Percentiles rank a stretch among this genome's conserved stretches.
Conservation (phyloP, 305 asterid genomes). For the Solanum hybrid region DNA sequence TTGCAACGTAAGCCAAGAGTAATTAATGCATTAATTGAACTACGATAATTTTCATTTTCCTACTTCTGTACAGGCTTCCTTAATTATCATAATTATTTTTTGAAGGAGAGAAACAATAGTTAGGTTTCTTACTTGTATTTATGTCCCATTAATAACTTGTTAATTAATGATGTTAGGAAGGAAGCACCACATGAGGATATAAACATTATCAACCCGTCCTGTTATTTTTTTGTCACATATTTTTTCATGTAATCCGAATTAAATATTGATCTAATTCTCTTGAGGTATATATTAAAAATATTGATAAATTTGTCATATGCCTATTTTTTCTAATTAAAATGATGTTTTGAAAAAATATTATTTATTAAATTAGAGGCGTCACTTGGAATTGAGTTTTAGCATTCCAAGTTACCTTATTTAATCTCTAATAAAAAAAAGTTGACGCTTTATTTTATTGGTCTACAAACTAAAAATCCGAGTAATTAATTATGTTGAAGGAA, state of each 20-base stretch:
- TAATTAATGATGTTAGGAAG: not conserved
- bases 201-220: not conserved
- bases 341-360: not conserved
- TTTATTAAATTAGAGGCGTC: no score
- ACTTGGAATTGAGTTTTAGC: not conserved
- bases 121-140: not conserved
- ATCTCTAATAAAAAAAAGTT: not conserved
- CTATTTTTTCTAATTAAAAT: not conserved
- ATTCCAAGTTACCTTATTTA: not conserved
- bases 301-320: not conserved
- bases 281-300: not conserved
- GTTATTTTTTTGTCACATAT: not conserved
- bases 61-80: not conserved
- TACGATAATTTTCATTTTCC: not conserved
- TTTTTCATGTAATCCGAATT: not conserved
- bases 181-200: not conserved
- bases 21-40: not conserved
- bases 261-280: not conserved
- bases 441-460: not conserved
- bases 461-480: not conserved
- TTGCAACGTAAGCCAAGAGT: not conserved
- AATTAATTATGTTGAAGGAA: no score
- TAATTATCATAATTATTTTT: not conserved
- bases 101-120: not conserved
- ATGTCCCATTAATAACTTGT: not conserved